A percentile compares a stretch with the other conserved stretches of the same genome.
Evolutionary conservation across 1,284 basidiomycete species (phyloP).

Genomic region (Leccinum solheimii): DNA sequence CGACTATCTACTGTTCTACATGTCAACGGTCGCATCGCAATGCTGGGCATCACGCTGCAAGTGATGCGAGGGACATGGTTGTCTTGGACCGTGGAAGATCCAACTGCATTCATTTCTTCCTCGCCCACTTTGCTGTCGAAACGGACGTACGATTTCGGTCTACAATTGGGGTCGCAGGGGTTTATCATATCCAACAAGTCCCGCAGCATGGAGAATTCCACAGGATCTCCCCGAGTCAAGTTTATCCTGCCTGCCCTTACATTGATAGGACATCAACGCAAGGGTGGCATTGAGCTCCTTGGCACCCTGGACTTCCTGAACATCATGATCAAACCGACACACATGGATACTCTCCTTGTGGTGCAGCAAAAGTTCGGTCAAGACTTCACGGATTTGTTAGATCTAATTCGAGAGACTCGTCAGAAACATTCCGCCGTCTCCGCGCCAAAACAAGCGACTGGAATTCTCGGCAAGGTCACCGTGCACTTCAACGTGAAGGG

Average conservation of each 20-base stretch:
- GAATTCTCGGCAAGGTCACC: slow-evolving; percentile 35
- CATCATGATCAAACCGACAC: slow-evolving; percentile 71
- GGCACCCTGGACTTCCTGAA: slow-evolving; percentile 67
- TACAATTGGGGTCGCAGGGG: slow-evolving; percentile 64
- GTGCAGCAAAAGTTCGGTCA: slow-evolving; percentile 85
- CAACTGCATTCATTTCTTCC: slow-evolving; percentile 48
- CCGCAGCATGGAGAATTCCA: slow-evolving; percentile 35
- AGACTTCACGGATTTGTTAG: slow-evolving; percentile 79
- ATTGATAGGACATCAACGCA: slow-evolving; percentile 57
- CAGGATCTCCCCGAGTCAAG: slow-evolving; percentile 51
- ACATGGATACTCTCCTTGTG: slow-evolving; percentile 77
- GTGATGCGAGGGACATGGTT: slow-evolving; percentile 86
- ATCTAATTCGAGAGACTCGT: slow-evolving; percentile 61
- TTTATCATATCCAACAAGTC: slow-evolving; percentile 60
- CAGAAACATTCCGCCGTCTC: slow-evolving; percentile 36
- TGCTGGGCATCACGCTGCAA: slow-evolving; percentile 61
- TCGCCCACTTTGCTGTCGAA: slow-evolving; percentile 38
- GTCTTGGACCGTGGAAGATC: slow-evolving; percentile 63
- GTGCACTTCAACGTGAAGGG: slow-evolving; percentile 70
- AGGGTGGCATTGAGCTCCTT: slow-evolving; percentile 50
- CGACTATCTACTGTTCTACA: slow-evolving; percentile 39
- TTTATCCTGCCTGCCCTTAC: slow-evolving; percentile 65
- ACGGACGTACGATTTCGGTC: slow-evolving; percentile 51
- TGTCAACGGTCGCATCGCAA: slow-evolving; percentile 51
- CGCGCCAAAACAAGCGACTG: slow-evolving; percentile 15